Evolutionary conservation across 1,284 basidiomycete species (phyloP).

Genomic region (Salmacisia buchloeana): DNA sequence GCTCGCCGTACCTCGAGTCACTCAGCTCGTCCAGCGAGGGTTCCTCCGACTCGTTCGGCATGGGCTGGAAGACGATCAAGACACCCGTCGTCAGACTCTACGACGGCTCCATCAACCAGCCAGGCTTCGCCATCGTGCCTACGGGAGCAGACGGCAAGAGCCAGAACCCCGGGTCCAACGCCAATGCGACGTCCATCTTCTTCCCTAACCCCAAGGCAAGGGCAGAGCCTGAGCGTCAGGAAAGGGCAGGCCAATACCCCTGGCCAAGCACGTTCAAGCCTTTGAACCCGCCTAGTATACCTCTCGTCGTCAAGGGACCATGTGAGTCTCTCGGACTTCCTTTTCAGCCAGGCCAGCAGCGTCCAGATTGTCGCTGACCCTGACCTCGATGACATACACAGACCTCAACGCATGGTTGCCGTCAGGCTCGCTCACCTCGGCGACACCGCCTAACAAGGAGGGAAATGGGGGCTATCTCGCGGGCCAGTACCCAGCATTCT

Average conservation of each 20-base stretch:
- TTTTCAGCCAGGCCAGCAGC: neutral
- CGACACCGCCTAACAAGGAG: conserved; percentile 37
- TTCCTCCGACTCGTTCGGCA: neutral
- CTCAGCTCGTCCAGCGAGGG: neutral
- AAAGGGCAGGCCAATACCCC: neutral
- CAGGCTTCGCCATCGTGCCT: neutral
- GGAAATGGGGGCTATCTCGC: conserved; percentile 43
- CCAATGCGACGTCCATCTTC: neutral
- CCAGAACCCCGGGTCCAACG: neutral
- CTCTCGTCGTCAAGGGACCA: conserved; percentile 37
- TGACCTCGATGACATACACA: neutral
- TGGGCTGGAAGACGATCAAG: neutral
- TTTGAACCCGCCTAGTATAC: conserved; percentile 41
- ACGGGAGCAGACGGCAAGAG: neutral
- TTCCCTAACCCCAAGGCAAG: neutral
- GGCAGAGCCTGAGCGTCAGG: neutral
- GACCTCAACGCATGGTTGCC: conserved; percentile 42
- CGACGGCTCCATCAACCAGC: conserved; percentile 7
- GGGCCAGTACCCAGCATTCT: conserved; percentile 38
- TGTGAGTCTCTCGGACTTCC: conserved; percentile 18
- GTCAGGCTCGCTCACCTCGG: conserved; percentile 24
- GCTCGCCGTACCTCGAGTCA: neutral
- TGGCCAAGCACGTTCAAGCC: conserved; percentile 33
- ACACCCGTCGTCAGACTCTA: neutral
- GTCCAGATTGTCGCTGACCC: neutral